Conservation (phyloP, 2,329 filamentous ascomycete species). For the Colletotrichum echinochloae region DNA sequence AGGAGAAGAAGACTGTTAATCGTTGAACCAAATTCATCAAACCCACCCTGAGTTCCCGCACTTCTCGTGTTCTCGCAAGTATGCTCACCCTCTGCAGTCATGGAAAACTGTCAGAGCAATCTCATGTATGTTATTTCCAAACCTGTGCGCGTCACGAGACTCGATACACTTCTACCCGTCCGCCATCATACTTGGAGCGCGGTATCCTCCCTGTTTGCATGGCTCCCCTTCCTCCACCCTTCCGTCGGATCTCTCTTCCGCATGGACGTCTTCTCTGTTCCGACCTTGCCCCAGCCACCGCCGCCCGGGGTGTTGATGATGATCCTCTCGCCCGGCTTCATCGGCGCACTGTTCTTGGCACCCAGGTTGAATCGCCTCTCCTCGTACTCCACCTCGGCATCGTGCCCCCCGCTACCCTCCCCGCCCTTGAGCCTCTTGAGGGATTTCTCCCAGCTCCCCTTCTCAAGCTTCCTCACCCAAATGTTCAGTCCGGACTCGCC, state of each 20-base stretch:
- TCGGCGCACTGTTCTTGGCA: constrained; percentile 82
- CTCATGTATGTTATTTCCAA: not conserved
- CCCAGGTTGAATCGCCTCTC: constrained; percentile 78
- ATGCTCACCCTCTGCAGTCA: not conserved
- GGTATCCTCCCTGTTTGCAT: constrained; percentile 66
- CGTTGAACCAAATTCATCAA: not conserved
- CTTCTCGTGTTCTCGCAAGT: not conserved
- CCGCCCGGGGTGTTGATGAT: constrained; percentile 84
- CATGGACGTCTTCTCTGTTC: constrained; percentile 65
- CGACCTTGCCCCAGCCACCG: constrained; percentile 78
- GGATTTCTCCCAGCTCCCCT: constrained; percentile 62
- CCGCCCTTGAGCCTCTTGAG: constrained; percentile 51
- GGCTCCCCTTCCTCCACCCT: constrained; percentile 68
- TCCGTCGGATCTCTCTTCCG: constrained; percentile 65
- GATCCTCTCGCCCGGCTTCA: constrained; percentile 82
- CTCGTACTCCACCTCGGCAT: constrained; percentile 60
- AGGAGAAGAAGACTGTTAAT: not conserved
- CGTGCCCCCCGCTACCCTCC: constrained; percentile 45
- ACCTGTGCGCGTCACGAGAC: not conserved
- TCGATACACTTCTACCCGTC: no score
- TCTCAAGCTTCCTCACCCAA: constrained; percentile 82
- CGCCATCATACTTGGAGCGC: constrained; percentile 67
- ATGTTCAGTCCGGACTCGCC: constrained; percentile 84
- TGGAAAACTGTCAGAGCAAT: not conserved
- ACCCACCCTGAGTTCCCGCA: not conserved